phyloP scores from a whole-genome alignment of 2,329 filamentous ascomycete species.

The Calonectria henricotiae region DNA sequence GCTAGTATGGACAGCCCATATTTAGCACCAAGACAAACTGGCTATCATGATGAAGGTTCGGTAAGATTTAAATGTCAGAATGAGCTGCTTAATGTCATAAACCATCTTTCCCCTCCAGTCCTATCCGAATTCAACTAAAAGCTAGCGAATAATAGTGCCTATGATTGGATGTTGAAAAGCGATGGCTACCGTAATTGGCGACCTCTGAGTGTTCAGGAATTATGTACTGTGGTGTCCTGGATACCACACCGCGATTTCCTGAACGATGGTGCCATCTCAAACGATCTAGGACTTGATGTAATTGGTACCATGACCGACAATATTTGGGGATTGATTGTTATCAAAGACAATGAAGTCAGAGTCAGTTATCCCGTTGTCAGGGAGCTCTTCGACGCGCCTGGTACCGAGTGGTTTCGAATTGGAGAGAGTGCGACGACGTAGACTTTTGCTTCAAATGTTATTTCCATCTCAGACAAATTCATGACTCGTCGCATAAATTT shows the following conservation, averaged over 20 bases:
- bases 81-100: not conserved
- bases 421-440: not conserved
- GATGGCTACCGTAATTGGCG: not conserved
- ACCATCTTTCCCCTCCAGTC: not conserved
- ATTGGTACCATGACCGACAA: not conserved
- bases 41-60: not conserved
- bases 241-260: not conserved
- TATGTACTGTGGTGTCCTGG: not conserved
- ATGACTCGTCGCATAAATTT: no score
- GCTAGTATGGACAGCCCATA: not conserved
- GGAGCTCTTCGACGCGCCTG: not conserved
- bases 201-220: not conserved
- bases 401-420: not conserved
- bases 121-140: not conserved
- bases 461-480: no score
- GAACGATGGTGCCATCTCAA: not conserved
- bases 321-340: not conserved
- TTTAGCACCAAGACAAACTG: not conserved
- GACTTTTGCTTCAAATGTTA: no score
- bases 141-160: no score
- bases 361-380: not conserved
- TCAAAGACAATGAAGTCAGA: not conserved
- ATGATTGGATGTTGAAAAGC: not conserved
- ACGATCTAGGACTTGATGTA: not conserved
- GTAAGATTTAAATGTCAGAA: not conserved